Evolutionary conservation across 306 rosid genomes (phyloP), one percentile per base, ranked within the genome.

Genomic region (Casuarina glauca): DNA sequence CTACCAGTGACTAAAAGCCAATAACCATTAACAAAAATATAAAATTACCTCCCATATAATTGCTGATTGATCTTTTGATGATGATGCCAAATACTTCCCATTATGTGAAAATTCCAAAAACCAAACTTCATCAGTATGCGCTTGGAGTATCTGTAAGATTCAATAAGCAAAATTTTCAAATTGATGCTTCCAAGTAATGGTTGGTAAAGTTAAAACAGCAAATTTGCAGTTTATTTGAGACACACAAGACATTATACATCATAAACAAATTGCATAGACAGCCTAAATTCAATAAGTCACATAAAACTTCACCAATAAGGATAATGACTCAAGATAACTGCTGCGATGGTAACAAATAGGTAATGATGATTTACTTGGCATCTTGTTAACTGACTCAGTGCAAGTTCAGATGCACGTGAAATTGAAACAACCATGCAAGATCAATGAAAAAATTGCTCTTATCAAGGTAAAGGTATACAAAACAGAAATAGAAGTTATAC

Each of bases 21-120:
- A 61, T 4, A 4, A 26, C 32, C 16, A 32, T 60, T 32, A 60
- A 32, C 16, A 32, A 60, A 60, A 61, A 10, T 17, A 35, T 11
- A 61, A 45, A 13, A 51, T 80, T 85, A 88, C 91, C 91, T 85
- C 91, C 91, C 91, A 88, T 75, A 88, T 81, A 54, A 88, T 83
- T 73, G 89, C 81, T 50, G 84, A 78, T 76, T 44, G 75, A 69
- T 88, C 91, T 45, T 82, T 82, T 41, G 91, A 88, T 16, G 89
- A 82, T 64, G 91, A 85, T 17, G 91, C 91, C 36, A 88, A 74
- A 79, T 80, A 83, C 44, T 80, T 85, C 52, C 91, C 91, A 45
- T 78, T 50, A 76, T 88, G 87, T 49, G 91, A 88, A 79, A 88
- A 88, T 74, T 85, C 80, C 83, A 88, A 63, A 58, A 82, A 88